Evolutionary conservation across 495 filamentous ascomycete species (phyloP), one percentile per base, ranked within the genome.

Genomic region (Trichoderma parareesei): DNA sequence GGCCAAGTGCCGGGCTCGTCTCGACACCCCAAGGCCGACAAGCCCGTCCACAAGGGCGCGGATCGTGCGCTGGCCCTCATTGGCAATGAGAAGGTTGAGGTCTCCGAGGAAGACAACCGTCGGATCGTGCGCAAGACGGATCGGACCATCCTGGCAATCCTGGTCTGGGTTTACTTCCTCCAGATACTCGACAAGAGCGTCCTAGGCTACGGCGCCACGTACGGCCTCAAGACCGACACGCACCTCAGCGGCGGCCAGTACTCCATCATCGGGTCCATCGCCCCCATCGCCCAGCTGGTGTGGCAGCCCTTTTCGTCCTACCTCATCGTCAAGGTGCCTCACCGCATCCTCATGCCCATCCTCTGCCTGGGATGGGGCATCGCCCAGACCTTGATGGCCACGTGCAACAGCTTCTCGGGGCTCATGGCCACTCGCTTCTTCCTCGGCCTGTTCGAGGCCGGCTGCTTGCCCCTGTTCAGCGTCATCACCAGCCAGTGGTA

Each of bases 251-350:
- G 84, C 7, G 79, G 84, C 67, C 77, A 88, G 66, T 88, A 87
- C 70, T 87, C 85, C 0, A 67, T 87, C 0, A 67, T 89, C 5
- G 84, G 85, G 1, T 85, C 82, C 4, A 87, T 88, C 37, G 80
- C 79, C 1, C 81, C 86, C 1, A 85, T 87, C 65, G 86, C 86
- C 10, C 85, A 88, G 72, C 77, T 89, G 60, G 79, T 74, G 40
- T 88, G 84, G 85, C 86, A 88, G 72, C 87, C 86, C 2, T 84
- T 88, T 71, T 87, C 87, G 1, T 84, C 83, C 1, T 74, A 79
- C 60, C 74, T 89, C 40, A 88, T 89, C 69, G 84, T 88, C 68
- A 85, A 85, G 68, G 82, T 89, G 2, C 85, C 85, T 0, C 85
- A 82, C 67, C 79, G 82, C n/a, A 83, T 86, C 46, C 73, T 89